phyloP scores from a whole-genome alignment of 2,329 filamentous ascomycete species.

The Colletotrichum karsti region DNA sequence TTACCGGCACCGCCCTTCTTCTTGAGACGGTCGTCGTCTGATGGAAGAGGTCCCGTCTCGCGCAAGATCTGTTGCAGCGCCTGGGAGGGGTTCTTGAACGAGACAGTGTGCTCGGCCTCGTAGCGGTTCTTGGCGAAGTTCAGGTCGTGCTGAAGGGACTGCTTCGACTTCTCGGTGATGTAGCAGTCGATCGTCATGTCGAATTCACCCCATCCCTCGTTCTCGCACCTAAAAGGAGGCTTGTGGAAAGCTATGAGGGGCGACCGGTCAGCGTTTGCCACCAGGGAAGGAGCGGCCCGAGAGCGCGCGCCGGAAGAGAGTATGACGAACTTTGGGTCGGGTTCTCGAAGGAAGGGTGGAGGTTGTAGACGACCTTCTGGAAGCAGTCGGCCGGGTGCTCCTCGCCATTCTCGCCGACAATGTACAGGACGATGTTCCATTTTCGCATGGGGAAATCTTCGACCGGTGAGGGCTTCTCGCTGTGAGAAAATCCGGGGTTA shows the following conservation, averaged over 20 bases:
- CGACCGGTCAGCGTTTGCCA: slow-evolving; percentile 24
- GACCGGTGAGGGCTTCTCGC: slow-evolving; percentile 81
- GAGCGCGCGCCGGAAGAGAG: neutral
- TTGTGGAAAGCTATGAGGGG: slow-evolving; percentile 73
- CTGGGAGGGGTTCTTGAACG: slow-evolving; percentile 92
- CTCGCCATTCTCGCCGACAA: slow-evolving; percentile 87
- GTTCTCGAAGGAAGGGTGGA: slow-evolving; percentile 93
- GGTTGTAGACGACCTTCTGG: slow-evolving; percentile 90
- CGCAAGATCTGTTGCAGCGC: slow-evolving; percentile 81
- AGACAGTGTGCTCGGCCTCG: slow-evolving; percentile 81
- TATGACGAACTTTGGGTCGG: slow-evolving; percentile 79
- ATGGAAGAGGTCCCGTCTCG: slow-evolving; percentile 86
- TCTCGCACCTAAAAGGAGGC: slow-evolving; percentile 87
- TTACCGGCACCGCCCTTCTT: slow-evolving; percentile 75
- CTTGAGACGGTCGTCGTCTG: slow-evolving; percentile 68
- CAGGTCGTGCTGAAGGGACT: slow-evolving; percentile 84
- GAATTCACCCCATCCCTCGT: slow-evolving; percentile 99
- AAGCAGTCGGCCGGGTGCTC: slow-evolving; percentile 86
- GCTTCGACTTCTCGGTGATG: slow-evolving; percentile 87
- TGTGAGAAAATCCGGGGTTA: slow-evolving; percentile 44
- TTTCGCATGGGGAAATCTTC: slow-evolving; percentile 91
- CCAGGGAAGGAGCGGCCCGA: neutral
- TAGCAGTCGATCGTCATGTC: slow-evolving; percentile 89
- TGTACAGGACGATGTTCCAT: slow-evolving; percentile 88
- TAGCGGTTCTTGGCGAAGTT: slow-evolving; percentile 88